Percentiles rank a stretch among this genome's conserved stretches.
Conservation (phyloP, 2,329 filamentous ascomycete genomes). For the Xylaria arbuscula region DNA sequence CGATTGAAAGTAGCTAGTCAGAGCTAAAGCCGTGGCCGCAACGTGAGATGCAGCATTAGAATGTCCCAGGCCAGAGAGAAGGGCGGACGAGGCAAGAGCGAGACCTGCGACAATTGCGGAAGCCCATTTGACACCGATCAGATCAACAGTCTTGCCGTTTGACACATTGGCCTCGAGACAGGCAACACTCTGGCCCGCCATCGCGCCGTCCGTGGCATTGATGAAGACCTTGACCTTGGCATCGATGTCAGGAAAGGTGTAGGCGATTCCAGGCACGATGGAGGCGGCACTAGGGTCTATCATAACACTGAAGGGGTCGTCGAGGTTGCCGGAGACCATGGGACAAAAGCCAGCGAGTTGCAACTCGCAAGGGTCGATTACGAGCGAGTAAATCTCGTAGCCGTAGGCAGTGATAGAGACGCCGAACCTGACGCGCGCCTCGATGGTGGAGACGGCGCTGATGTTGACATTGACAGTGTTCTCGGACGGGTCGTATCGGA, state of each 20-base stretch:
- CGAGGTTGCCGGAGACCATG: constrained; percentile 75
- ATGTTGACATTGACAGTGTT: constrained; percentile 73
- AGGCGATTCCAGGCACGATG: constrained; percentile 84
- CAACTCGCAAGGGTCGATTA: constrained; percentile 75
- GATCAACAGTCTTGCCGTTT: constrained; percentile 91
- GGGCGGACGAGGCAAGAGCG: constrained; percentile 83
- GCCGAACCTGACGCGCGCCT: constrained; percentile 78
- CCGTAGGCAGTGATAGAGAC: constrained; percentile 80
- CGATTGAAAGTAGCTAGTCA: constrained; percentile 94
- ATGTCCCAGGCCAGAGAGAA: constrained; percentile 90
- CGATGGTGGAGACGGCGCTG: constrained; percentile 77
- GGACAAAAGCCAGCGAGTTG: constrained; percentile 78
- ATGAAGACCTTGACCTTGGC: constrained; percentile 85
- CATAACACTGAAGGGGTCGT: constrained; percentile 68
- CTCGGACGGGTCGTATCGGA: constrained; percentile 75
- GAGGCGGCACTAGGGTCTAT: constrained; percentile 66
- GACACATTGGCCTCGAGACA: constrained; percentile 90
- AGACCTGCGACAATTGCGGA: constrained; percentile 89
- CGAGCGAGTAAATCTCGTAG: constrained; percentile 69
- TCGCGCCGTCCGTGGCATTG: constrained; percentile 70
- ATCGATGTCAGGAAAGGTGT: constrained; percentile 90
- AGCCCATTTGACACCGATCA: constrained; percentile 88
- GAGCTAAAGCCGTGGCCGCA: constrained; percentile 90
- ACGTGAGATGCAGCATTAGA: constrained; percentile 95
- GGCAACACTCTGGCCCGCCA: constrained; percentile 71